These are phyloP conservation scores for Vigna radiata DNA, from an alignment of 306 rosid genomes.

Conservation along the genomic window DNA sequence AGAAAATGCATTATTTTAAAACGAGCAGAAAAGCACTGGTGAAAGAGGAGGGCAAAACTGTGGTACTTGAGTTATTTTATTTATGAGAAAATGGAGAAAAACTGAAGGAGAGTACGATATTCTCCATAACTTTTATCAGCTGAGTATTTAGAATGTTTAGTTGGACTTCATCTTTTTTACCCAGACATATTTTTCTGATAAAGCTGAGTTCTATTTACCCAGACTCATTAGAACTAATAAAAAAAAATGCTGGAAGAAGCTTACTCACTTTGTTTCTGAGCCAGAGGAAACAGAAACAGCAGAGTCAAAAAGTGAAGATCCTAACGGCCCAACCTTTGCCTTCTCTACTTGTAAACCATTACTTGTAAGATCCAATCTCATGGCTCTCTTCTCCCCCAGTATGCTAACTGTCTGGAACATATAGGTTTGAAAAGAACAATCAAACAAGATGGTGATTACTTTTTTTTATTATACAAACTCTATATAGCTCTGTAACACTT, in stretches of 20 bases:
- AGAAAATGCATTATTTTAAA: conserved; percentile 24
- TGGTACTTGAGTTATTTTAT: conserved; percentile 25
- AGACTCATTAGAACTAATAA: conserved; percentile 23
- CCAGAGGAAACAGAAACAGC: conserved; percentile 84
- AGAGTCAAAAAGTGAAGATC: conserved; percentile 87
- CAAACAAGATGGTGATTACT: conserved; percentile 33
- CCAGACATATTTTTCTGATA: not conserved
- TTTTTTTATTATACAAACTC: conserved; percentile 7
- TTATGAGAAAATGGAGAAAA: not conserved
- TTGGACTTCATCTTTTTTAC: not conserved
- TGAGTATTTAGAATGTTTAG: not conserved
- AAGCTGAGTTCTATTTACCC: not conserved
- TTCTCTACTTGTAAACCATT: conserved; percentile 67
- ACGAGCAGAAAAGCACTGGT: conserved; percentile 24
- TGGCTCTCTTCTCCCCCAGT: conserved; percentile 64
- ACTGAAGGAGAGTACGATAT: not conserved
- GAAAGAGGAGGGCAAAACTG: not conserved
- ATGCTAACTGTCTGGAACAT: conserved; percentile 76
- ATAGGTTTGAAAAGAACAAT: conserved; percentile 42
- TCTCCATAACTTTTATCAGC: not conserved
- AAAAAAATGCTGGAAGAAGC: conserved; percentile 50
- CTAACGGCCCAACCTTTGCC: conserved; percentile 97
- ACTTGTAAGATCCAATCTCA: conserved; percentile 78
- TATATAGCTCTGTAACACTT: not conserved
- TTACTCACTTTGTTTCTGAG: conserved; percentile 76